Conservation (phyloP, 108 stramenopile species). For the Craspedostauros australis region DNA sequence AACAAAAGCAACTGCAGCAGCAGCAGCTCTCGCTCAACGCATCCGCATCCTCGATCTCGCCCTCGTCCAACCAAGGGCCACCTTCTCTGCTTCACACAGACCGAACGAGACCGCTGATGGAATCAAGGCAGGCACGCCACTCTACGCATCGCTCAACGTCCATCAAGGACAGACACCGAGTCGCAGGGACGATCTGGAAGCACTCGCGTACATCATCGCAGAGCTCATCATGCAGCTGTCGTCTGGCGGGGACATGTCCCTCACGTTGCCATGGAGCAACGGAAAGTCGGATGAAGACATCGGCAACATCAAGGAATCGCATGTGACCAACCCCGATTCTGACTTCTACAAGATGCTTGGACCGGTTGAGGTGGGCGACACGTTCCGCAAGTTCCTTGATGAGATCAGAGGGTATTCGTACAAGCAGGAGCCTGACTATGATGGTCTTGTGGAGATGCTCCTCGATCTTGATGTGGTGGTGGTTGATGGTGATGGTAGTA, state of each 20-base stretch:
- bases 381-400: constrained; percentile 35
- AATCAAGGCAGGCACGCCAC: constrained; percentile 66
- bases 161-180: constrained; percentile 47
- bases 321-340: constrained; percentile 39
- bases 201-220: constrained; percentile 56
- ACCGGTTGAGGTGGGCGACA: background rate
- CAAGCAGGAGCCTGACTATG: constrained; percentile 60
- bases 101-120: constrained; percentile 11
- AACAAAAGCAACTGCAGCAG: constrained; percentile 4
- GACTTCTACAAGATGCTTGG: constrained; percentile 37
- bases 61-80: constrained; percentile 32
- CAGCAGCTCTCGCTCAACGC: constrained; percentile 25
- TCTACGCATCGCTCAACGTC: constrained; percentile 66
- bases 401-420: constrained; percentile 38
- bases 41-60: constrained; percentile 68
- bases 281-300: constrained; percentile 62
- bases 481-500: no score
- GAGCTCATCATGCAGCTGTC: constrained; percentile 49
- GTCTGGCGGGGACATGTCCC: constrained; percentile 6
- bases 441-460: constrained; percentile 26
- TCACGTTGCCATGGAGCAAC: constrained; percentile 60
- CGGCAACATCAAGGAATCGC: constrained; percentile 37
- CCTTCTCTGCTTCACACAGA: constrained; percentile 10
- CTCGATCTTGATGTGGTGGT: constrained; percentile 5
- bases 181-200: constrained; percentile 69